These are phyloP conservation scores for Gnomoniopsis smithogilvyi DNA, from an alignment of 2,329 filamentous ascomycete species.

Conservation along the genomic window DNA sequence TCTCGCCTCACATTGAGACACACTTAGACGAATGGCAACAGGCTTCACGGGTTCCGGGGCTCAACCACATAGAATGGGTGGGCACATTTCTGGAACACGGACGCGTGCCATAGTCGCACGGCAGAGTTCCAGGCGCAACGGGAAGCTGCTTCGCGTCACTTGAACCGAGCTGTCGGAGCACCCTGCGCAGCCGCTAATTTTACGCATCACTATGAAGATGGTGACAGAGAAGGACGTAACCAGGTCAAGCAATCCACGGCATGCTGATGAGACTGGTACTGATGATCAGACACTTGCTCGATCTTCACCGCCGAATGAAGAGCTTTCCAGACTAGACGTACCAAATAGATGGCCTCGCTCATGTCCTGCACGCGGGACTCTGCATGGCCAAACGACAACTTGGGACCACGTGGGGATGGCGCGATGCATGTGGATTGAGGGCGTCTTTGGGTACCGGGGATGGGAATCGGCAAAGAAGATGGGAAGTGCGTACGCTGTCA, in stretches of 20 bases:
- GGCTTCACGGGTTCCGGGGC: not conserved
- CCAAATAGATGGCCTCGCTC: not conserved
- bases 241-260: not conserved
- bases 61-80: not conserved
- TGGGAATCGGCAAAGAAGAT: not conserved
- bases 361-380: not conserved
- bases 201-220: not conserved
- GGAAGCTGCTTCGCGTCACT: not conserved
- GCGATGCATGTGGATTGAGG: too few species aligned
- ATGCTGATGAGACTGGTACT: not conserved
- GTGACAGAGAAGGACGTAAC: not conserved
- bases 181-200: not conserved
- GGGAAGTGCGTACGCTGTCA: not conserved
- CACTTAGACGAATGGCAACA: not conserved
- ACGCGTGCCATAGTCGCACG: not conserved
- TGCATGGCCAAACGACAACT: not conserved
- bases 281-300: not conserved
- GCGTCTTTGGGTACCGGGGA: not conserved
- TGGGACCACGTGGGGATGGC: too few species aligned
- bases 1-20: not conserved
- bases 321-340: not conserved
- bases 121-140: not conserved
- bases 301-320: not conserved
- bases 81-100: not conserved
- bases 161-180: not conserved